Evolutionary conservation across 2,329 filamentous ascomycete species (phyloP), one percentile per base, ranked within the genome.

Genomic region (Colletotrichum endophyticum): DNA sequence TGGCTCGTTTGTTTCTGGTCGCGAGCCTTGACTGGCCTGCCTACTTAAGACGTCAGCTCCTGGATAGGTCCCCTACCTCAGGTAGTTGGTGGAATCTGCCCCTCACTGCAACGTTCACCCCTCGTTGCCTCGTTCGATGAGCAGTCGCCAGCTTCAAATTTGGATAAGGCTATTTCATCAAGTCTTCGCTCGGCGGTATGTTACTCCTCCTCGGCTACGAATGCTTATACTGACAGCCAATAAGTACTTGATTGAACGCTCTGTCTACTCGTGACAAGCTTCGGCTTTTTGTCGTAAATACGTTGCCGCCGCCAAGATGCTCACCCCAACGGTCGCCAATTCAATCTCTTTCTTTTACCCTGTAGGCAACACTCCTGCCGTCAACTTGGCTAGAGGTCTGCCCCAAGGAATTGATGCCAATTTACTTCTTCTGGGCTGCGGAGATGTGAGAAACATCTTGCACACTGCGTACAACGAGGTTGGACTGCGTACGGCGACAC

Each of bases 361-460:
- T 2, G 83, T 88, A n/a, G 90, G 90, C 28, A 91, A 91, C 80
- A 91, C 88, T 0, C 88, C 90, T 5, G 89, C 91, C 7, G 83
- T 87, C 9, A 88, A 85, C 78, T 81, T 92, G 11, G 88, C 87
- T 0, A 83, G 86, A 66, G 82, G 84, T 39, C 78, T 91, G 3
- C 88, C 90, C 1, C 87, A 87, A 12, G 89, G 88, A 6, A 77
- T 87, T n/a, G 83, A 89, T 79, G 89, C 86, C 3, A 82, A 86
- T 63, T 82, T 92, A 7, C 84, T 93, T 19, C 84, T 89, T 2
- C 84, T 93, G 5, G 90, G 89, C 3, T 91, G 89, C 72, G 90
- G 90, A 13, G 91, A 93, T 82, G 83, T 89, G 59, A 87, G 90
- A 15, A 89, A 90, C 77, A 85, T 93, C 32, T 82, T 93, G 1